Percentiles rank a stretch among this genome's conserved stretches.
Conservation (phyloP, 257 asterid species). For the Pogostemon cablin region DNA sequence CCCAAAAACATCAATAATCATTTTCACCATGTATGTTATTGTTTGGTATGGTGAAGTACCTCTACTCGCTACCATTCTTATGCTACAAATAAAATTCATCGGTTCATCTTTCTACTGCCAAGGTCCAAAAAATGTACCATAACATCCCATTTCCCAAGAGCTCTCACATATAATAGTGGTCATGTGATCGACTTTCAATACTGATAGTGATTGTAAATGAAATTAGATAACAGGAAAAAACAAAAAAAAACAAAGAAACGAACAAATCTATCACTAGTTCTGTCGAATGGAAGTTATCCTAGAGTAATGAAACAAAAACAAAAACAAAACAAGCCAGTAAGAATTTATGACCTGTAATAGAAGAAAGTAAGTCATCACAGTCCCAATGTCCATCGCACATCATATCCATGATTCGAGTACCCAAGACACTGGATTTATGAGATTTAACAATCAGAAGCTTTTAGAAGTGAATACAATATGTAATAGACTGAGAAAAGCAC, state of each 20-base stretch:
- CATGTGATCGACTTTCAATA: neutral
- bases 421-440: constrained; percentile 53
- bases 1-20: neutral
- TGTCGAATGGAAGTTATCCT: neutral
- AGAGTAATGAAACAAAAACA: constrained; percentile 5
- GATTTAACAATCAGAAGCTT: constrained; percentile 30
- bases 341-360: constrained; percentile 72
- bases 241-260: neutral
- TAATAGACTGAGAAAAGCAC: constrained; percentile 21
- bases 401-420: constrained; percentile 75
- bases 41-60: neutral
- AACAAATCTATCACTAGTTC: neutral
- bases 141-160: neutral
- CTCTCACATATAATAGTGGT: neutral
- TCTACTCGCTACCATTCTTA: neutral
- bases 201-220: neutral
- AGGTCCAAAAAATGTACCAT: neutral
- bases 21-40: neutral
- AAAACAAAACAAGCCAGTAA: constrained; percentile 20
- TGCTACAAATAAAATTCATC: neutral
- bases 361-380: constrained; percentile 65
- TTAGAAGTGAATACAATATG: constrained; percentile 14
- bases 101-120: neutral
- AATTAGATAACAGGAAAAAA: constrained; percentile 1
- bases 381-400: constrained; percentile 76